Conservation (phyloP, 257 asterid genomes). For the Avicennia marina region DNA sequence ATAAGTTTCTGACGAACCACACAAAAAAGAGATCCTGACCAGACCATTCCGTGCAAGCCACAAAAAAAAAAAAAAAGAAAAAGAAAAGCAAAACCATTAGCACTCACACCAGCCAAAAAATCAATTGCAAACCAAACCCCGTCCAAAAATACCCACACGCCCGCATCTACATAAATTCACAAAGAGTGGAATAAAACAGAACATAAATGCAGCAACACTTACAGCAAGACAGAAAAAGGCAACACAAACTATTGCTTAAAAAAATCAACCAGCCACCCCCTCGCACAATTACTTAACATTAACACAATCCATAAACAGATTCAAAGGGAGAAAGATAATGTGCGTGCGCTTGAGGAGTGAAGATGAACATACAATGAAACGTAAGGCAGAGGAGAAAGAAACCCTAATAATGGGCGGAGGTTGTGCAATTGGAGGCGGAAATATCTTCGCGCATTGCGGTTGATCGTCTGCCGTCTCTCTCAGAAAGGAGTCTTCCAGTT, state of each 20-base stretch:
- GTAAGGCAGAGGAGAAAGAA: slow-evolving; percentile 24
- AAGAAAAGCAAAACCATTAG: background rate
- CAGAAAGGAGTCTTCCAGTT: slow-evolving; percentile 17
- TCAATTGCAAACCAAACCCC: slow-evolving; percentile 3
- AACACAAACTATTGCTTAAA: background rate
- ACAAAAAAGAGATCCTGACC: background rate
- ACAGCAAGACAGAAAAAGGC: background rate
- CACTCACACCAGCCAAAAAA: slow-evolving; percentile 8
- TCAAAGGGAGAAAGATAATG: background rate
- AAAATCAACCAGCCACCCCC: slow-evolving; percentile 11
- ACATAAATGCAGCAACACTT: slow-evolving; percentile 16
- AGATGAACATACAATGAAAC: slow-evolving; percentile 23
- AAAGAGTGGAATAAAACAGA: background rate
- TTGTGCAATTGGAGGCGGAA: slow-evolving; percentile 33
- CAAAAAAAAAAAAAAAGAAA: too few species aligned
- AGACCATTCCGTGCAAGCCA: background rate
- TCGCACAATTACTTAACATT: background rate
- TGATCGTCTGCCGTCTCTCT: slow-evolving; percentile 18
- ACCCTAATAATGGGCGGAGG: slow-evolving; percentile 34
- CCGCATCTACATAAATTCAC: background rate
- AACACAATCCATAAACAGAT: background rate
- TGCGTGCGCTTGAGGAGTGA: background rate
- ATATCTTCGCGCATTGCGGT: slow-evolving; percentile 26
- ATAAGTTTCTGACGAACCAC: slow-evolving; percentile 3
- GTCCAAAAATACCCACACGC: background rate